Base-by-base conservation (phyloP, 1,284 basidiomycete species). In the Agroathelia rolfsii region DNA sequence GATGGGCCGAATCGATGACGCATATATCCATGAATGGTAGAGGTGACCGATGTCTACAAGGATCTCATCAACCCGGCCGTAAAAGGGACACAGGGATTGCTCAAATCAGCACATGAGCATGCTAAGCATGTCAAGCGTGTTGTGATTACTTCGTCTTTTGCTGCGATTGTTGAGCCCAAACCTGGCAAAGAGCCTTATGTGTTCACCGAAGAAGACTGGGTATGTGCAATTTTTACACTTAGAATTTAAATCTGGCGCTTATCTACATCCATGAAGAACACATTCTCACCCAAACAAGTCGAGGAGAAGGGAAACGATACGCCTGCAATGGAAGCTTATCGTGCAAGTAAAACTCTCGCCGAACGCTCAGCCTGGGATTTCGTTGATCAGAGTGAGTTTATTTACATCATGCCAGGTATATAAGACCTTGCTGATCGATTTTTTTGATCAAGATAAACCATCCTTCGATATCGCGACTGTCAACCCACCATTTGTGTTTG, bases 331-430 rank as follows among this genome's bases (percentile, higher is more conserved):
- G 49, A 56, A 26, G 73, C 69, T 46, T 83, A 80, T 47, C 53
- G 60, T 26, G 70, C 66, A 10, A 70, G 66, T 15, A 87, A 88
- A 61, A 72, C 69, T 4, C 57, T 87, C 2, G 81, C 83, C 2
- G 84, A 89, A 53, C 41, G 69, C 67, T 66, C 44, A 37, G 41
- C 48, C 31, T 3, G 11, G 9, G 13, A 3, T 15, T 16, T 19
- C 9, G 13, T 30, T 14, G 14, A 9, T 21, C 12, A 6, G 3
- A 6, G 3, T 2, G 14, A 9, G 9, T 32, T 22, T 5, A 22
- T n/a, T n/a, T n/a, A n/a, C n/a, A 15, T 8, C 14, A 5, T 19
- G 24, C 11, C 6, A 36, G 15, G 14, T 2, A 21, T 11, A n/a
- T 17, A 15, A 11, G 2, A 22, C 12, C 27, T 6, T 28, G 2